phyloP scores from a whole-genome alignment of 495 filamentous ascomycete species.

The Hypoxylon lenormandii region DNA sequence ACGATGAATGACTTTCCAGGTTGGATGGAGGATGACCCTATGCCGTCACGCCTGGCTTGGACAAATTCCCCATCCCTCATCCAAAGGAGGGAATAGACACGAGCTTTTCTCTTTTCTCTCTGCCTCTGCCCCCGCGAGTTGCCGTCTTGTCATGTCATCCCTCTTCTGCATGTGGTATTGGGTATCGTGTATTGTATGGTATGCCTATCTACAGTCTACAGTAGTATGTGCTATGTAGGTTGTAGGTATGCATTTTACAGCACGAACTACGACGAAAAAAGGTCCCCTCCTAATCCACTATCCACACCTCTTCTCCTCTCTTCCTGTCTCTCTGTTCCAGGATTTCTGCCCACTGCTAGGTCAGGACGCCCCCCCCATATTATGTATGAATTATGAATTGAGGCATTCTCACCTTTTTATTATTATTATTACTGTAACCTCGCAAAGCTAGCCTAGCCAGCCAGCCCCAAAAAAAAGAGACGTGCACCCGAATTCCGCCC shows the following conservation, averaged over 20 bases:
- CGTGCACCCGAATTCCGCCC: constrained; percentile 43
- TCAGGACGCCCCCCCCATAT: constrained; percentile 41
- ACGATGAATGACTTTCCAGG: constrained; percentile 47
- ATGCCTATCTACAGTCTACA: not conserved
- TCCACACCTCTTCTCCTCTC: constrained; percentile 38
- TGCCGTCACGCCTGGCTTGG: constrained; percentile 43
- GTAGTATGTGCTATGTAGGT: not conserved
- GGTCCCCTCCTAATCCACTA: constrained; percentile 5
- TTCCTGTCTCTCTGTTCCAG: constrained; percentile 44
- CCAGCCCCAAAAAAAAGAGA: constrained; percentile 45
- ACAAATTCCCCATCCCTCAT: too few relatives aligned
- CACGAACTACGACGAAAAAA: constrained; percentile 9
- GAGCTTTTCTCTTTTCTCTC: constrained; percentile 3
- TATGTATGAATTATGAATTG: constrained; percentile 34
- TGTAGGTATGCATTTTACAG: too few relatives aligned
- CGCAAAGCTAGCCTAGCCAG: constrained; percentile 46
- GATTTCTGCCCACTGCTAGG: constrained; percentile 24
- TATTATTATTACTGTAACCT: constrained; percentile 47
- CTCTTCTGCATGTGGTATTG: not conserved
- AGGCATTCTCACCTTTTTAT: constrained; percentile 41
- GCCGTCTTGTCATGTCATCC: constrained; percentile 27
- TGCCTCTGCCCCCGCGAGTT: constrained; percentile 20
- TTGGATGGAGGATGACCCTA: constrained; percentile 45
- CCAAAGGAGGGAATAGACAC: constrained; percentile 3
- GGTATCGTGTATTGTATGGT: not conserved